Evolutionary conservation across 2,329 filamentous ascomycete species (phyloP), one percentile per base, ranked within the genome.

Genomic region (Ceratocystis cubensis): DNA sequence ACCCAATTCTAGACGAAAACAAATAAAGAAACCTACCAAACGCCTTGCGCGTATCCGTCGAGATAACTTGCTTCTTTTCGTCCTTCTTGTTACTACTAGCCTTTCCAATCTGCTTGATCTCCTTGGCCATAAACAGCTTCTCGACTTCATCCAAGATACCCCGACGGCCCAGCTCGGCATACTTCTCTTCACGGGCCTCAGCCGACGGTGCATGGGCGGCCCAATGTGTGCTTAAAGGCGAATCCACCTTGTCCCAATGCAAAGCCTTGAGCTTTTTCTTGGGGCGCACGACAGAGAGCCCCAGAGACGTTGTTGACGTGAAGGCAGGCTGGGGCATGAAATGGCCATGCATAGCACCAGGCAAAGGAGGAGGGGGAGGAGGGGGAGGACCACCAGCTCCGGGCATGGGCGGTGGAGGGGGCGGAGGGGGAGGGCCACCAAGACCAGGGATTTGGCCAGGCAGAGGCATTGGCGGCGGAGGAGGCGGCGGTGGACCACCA

Each of bases 191-290:
- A 73, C 92, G 90, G 69, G 88, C 89, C 74, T 95, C 87, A 3
- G 86, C 84, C n/a, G 90, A 95, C 4, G 90, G 88, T 37, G 89
- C 84, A 75, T 96, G 91, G 6, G 85, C 82, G 44, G 91, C 92
- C 93, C 93, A 97, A 71, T 96, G 89, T 65, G 93, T 96, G 63
- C 91, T 88, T 74, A 94, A 86, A 25, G 91, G 89, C 65, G 89
- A 84, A 76, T 99, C 94, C 65, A 99, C 91, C 80, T 97, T 97
- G 78, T 99, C 94, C 93, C 94, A 97, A 78, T 99, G 94, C 71
- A 99, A 82, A 68, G 93, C 93, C 84, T 99, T 99, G 76, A 99
- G 90, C 81, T 97, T 99, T 85, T 96, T 97, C 84, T 96, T 97
- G 25, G 94, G 91, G 71, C 93, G 82, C 64, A 91, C 89, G 69